phyloP scores from a whole-genome alignment of 257 asterid species.

The Knoxia roxburghii region DNA sequence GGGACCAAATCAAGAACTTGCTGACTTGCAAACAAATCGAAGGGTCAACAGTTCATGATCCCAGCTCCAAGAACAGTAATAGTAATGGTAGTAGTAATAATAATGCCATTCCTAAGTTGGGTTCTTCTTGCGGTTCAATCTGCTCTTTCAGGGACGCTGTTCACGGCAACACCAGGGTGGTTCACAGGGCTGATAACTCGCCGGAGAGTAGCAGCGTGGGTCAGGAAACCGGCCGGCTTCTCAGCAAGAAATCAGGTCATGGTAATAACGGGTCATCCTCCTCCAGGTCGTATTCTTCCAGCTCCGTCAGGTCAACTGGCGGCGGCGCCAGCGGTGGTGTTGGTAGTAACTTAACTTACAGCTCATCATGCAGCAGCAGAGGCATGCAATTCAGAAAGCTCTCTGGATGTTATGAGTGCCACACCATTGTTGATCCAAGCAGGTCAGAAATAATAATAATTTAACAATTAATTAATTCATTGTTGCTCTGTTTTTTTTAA shows the following conservation, averaged over 20 bases:
- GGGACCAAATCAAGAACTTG: constrained; percentile 84
- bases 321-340: too few species aligned
- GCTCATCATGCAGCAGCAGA: constrained; percentile 29
- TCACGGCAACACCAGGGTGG: constrained; percentile 57
- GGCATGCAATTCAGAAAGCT: constrained; percentile 82
- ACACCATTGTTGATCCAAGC: constrained; percentile 69
- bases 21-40: constrained; percentile 71
- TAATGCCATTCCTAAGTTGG: constrained; percentile 3
- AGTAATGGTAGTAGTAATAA: not conserved
- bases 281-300: constrained; percentile 28
- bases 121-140: constrained; percentile 59
- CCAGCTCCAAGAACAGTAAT: constrained; percentile 37
- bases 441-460: constrained; percentile 27
- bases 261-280: constrained; percentile 24
- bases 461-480: not conserved
- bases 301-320: constrained; percentile 30
- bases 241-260: constrained; percentile 32
- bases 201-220: constrained; percentile 54
- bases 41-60: constrained; percentile 58
- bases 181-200: constrained; percentile 71
- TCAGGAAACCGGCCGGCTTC: constrained; percentile 53
- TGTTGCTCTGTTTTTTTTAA: not conserved
- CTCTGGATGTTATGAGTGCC: constrained; percentile 92
- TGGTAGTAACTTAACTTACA: constrained; percentile 24
- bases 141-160: constrained; percentile 62